These are phyloP conservation scores for Aspergillus affinis DNA, from an alignment of 495 filamentous ascomycete genomes.

Conservation along the genomic window DNA sequence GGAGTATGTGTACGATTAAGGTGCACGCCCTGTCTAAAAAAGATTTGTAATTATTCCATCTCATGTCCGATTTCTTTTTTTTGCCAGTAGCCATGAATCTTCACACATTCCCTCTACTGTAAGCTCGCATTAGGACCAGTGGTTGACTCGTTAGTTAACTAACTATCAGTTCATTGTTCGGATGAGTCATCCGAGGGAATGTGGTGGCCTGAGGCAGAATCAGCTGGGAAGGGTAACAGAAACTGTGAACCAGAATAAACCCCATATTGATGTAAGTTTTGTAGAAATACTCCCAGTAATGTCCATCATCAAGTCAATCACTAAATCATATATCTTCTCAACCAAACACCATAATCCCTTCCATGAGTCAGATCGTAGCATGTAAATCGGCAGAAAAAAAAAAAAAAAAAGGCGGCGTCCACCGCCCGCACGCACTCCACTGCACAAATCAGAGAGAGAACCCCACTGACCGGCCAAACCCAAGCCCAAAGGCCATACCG, in stretches of 20 bases:
- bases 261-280: neutral
- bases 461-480: constrained; percentile 21
- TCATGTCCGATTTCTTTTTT: no score
- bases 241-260: neutral
- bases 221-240: neutral
- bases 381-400: constrained; percentile 7
- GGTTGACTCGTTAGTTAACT: no score
- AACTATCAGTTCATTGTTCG: neutral
- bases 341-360: neutral
- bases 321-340: neutral
- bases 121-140: no score
- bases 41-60: neutral
- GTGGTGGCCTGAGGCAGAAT: neutral
- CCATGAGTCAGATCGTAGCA: constrained; percentile 1
- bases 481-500: constrained; percentile 14
- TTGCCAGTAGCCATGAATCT: neutral
- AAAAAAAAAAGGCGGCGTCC: constrained; percentile 20
- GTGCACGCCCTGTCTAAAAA: neutral
- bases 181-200: neutral
- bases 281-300: neutral
- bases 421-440: constrained; percentile 47
- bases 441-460: constrained; percentile 39
- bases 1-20: neutral
- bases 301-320: neutral
- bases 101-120: neutral